phyloP scores from a whole-genome alignment of 1,284 basidiomycete species.

The Cryptococcus sp. region DNA sequence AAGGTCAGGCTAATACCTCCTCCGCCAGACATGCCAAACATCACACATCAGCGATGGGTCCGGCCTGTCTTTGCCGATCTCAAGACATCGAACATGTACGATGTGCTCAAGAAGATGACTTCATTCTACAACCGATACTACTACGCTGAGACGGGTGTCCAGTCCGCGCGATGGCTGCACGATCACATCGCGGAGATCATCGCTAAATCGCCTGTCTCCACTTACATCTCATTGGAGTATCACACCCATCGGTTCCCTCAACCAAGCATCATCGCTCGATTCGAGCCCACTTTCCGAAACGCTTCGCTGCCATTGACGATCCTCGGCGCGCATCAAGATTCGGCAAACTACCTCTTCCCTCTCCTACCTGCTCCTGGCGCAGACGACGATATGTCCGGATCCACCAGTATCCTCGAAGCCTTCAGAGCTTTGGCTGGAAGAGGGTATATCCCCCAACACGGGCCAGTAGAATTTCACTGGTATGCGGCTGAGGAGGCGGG shows the following conservation, averaged over 20 bases:
- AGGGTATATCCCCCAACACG: slow-evolving; percentile 31
- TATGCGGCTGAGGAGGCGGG: slow-evolving; percentile 55
- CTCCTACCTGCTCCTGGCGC: slow-evolving; percentile 41
- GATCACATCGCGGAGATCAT: slow-evolving; percentile 29
- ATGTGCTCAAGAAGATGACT: slow-evolving; percentile 23
- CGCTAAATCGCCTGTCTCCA: slow-evolving; percentile 21
- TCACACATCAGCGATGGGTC: slow-evolving; percentile 23
- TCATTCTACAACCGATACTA: slow-evolving; percentile 30
- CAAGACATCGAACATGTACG: slow-evolving; percentile 20
- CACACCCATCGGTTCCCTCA: slow-evolving; percentile 52
- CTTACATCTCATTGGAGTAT: slow-evolving; percentile 28
- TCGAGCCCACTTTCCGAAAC: slow-evolving; percentile 26
- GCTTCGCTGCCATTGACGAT: slow-evolving; percentile 38
- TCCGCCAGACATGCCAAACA: slow-evolving; percentile 18
- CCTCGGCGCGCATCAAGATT: slow-evolving; percentile 54
- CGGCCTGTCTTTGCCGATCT: slow-evolving; percentile 22
- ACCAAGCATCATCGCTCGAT: slow-evolving; percentile 49
- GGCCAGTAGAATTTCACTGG: slow-evolving; percentile 54
- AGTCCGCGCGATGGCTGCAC: slow-evolving; percentile 28
- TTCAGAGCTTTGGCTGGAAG: slow-evolving; percentile 44
- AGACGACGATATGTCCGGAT: slow-evolving; percentile 54
- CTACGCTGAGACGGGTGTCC: slow-evolving; percentile 16
- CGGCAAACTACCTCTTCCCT: slow-evolving; percentile 40
- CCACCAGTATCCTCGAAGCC: slow-evolving; percentile 51
- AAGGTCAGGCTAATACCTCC: not conserved